These are phyloP conservation scores for Podospora pseudoanserina DNA, from an alignment of 495 filamentous ascomycete species.

Conservation along the genomic window DNA sequence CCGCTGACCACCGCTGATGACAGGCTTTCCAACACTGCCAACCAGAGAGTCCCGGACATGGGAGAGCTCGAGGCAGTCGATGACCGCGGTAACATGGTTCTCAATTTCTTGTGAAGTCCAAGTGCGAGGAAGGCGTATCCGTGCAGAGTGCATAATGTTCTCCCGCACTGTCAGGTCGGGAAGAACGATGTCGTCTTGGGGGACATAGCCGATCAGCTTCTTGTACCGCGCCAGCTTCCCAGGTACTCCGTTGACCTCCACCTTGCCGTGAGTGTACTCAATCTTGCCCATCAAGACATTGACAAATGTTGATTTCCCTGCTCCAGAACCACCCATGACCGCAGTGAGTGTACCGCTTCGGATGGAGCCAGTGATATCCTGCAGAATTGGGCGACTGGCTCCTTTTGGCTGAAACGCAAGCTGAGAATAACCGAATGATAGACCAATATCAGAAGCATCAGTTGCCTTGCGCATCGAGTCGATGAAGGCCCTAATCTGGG, in stretches of 20 bases:
- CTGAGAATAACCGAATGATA: slow-evolving; percentile 48
- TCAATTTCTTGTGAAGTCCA: slow-evolving; percentile 39
- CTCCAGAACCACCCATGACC: slow-evolving; percentile 50
- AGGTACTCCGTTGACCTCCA: slow-evolving; percentile 47
- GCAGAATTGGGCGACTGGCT: slow-evolving; percentile 41
- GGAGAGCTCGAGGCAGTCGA: slow-evolving; percentile 44
- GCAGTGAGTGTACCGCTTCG: slow-evolving; percentile 47
- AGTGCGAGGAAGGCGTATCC: slow-evolving; percentile 43
- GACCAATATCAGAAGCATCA: slow-evolving; percentile 46
- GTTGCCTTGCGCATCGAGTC: slow-evolving; percentile 49
- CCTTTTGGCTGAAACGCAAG: slow-evolving; percentile 46
- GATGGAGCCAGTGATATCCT: slow-evolving; percentile 50
- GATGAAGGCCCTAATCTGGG: slow-evolving; percentile 46
- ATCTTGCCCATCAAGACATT: slow-evolving; percentile 52
- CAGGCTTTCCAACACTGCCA: slow-evolving; percentile 41
- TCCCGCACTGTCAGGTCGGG: slow-evolving; percentile 51
- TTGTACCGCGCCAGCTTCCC: slow-evolving; percentile 47
- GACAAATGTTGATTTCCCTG: slow-evolving; percentile 50
- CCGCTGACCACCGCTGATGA: slow-evolving; percentile 49
- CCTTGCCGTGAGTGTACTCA: slow-evolving; percentile 39
- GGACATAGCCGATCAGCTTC: slow-evolving; percentile 55
- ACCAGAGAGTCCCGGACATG: slow-evolving; percentile 44
- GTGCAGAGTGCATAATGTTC: slow-evolving; percentile 53
- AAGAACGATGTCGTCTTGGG: slow-evolving; percentile 50
- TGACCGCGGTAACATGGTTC: slow-evolving; percentile 43